These are phyloP conservation scores for Haematococcus lacustris DNA, from an alignment of 139 green algal species.

Conservation along the genomic window DNA sequence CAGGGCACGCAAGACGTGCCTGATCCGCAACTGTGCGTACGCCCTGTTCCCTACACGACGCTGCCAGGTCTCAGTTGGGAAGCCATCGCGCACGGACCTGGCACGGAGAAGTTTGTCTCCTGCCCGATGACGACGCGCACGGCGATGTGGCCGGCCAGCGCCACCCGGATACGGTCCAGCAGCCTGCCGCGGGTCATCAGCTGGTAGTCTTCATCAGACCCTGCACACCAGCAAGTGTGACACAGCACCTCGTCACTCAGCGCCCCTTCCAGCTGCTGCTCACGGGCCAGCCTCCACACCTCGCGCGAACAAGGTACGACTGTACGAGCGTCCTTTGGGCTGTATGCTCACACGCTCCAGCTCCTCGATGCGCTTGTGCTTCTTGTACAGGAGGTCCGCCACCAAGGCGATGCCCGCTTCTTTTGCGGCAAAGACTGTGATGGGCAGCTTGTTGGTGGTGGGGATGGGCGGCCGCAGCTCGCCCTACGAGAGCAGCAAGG, in stretches of 20 bases:
- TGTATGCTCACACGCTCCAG: conserved; percentile 75
- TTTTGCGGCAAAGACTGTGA: conserved; percentile 22
- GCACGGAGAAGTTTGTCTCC: conserved; percentile 39
- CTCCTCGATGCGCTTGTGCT: conserved; percentile 28
- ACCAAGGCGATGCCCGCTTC: conserved; percentile 61
- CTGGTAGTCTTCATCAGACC: conserved; percentile 70
- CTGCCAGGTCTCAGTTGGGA: too few species aligned
- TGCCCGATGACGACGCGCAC: conserved; percentile 61
- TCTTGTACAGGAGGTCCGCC: conserved; percentile 51
- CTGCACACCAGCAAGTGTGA: conserved; percentile 3
- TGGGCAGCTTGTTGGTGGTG: conserved; percentile 32
- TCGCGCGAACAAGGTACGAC: conserved; percentile 61
- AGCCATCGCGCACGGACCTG: too few species aligned
- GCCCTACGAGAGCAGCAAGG: conserved; percentile 38
- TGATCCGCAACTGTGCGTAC: too few species aligned
- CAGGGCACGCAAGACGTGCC: too few species aligned
- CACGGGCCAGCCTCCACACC: conserved; percentile 12
- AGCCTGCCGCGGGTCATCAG: conserved; percentile 65
- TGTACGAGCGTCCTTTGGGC: conserved; percentile 48
- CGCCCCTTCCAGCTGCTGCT: neutral
- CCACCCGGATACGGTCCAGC: conserved; percentile 61
- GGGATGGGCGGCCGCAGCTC: conserved; percentile 59
- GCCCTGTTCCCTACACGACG: too few species aligned
- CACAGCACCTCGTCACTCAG: neutral
- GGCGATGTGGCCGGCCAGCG: conserved; percentile 32